A percentile compares a stretch with the other conserved stretches of the same genome.
Conservation (phyloP, 768 basidiomycete genomes). For the Boletus tylopilopsis region DNA sequence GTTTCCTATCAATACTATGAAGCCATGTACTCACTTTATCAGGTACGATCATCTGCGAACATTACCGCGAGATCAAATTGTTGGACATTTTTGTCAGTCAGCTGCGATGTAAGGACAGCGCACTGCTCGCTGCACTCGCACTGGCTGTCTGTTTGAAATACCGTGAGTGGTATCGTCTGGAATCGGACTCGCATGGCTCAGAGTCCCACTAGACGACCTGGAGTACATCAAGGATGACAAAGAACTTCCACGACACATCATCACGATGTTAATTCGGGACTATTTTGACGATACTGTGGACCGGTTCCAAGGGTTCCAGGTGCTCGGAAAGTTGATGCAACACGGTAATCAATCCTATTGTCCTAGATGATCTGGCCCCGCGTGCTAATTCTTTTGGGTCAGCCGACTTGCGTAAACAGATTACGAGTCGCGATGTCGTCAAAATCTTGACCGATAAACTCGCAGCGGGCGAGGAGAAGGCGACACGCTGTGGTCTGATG, state of each 20-base stretch:
- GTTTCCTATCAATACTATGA: neutral
- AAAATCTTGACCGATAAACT: constrained; percentile 12
- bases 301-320: no score
- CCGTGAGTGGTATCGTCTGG: constrained; percentile 1
- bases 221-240: neutral
- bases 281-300: no score
- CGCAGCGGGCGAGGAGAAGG: constrained; percentile 3
- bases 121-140: constrained; percentile 20
- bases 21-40: neutral
- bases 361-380: neutral
- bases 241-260: no score
- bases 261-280: no score
- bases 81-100: constrained; percentile 12
- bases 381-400: neutral
- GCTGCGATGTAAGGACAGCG: constrained; percentile 5
- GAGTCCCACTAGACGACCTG: constrained; percentile 8
- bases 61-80: constrained; percentile 5
- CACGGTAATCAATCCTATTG: constrained; percentile 6
- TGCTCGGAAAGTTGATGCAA: no score
- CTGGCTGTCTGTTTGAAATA: constrained; percentile 11
- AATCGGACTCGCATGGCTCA: neutral
- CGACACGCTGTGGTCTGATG: constrained; percentile 15
- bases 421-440: constrained; percentile 8
- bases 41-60: constrained; percentile 6
- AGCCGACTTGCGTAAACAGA: constrained; percentile 14